A percentile compares a stretch with the other conserved stretches of the same genome.
Conservation (phyloP, 2,329 filamentous ascomycete genomes). For the Teratosphaeria viscida region DNA sequence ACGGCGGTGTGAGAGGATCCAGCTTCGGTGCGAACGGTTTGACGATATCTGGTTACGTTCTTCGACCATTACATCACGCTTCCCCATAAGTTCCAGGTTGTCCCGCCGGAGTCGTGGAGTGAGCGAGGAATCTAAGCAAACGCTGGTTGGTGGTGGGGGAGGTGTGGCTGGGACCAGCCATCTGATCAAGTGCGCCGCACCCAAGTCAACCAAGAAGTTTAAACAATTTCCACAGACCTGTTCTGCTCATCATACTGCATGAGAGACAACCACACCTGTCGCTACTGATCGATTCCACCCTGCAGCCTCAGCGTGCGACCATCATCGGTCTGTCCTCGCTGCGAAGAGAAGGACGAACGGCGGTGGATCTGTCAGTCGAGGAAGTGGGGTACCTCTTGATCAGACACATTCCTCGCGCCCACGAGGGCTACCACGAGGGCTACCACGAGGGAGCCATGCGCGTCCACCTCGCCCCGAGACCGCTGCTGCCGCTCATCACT, state of each 20-base stretch:
- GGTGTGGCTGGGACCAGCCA: background rate
- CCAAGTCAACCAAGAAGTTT: background rate
- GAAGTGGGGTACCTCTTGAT: background rate
- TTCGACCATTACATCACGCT: background rate
- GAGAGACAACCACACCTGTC: background rate
- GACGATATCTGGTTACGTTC: background rate
- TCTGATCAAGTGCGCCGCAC: background rate
- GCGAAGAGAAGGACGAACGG: background rate
- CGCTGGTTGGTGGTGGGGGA: background rate
- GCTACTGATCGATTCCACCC: background rate
- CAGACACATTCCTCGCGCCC: conserved; percentile 5
- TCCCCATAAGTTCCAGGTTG: background rate
- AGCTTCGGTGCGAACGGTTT: background rate
- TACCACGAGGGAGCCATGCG: conserved; percentile 14
- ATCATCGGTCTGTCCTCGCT: background rate
- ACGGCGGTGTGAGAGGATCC: background rate
- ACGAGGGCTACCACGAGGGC: conserved; percentile 15
- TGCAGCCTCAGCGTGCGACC: background rate
- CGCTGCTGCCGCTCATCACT: conserved; percentile 20
- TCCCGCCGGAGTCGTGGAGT: background rate
- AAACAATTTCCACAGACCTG: background rate
- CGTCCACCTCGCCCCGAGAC: conserved; percentile 13
- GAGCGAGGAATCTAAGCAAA: background rate
- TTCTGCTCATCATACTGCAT: background rate
- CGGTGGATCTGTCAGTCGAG: background rate